These are phyloP conservation scores for Paecilomyces variotii DNA, from an alignment of 2,329 filamentous ascomycete species.

Conservation along the genomic window DNA sequence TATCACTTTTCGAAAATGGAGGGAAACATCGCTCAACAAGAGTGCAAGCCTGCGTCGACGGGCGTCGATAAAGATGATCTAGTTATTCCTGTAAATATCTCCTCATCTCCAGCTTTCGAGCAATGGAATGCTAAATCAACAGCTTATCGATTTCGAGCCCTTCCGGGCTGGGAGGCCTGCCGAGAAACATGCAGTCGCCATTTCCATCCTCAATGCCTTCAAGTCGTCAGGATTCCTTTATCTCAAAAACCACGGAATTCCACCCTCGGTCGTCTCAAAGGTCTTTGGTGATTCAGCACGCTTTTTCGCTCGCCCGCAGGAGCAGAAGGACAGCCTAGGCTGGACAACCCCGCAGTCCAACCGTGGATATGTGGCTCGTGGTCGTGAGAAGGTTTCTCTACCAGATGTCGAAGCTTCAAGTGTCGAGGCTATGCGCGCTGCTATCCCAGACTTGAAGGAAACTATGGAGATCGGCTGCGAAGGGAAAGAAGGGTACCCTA, in stretches of 20 bases:
- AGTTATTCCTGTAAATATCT: slow-evolving; percentile 30
- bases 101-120: background rate
- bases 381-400: slow-evolving; percentile 63
- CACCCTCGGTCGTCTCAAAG: slow-evolving; percentile 47
- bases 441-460: slow-evolving; percentile 48
- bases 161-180: slow-evolving; percentile 58
- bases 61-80: slow-evolving; percentile 38
- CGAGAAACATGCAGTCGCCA: slow-evolving; percentile 57
- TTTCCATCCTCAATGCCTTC: slow-evolving; percentile 70
- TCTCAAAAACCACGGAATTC: slow-evolving; percentile 69
- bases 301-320: slow-evolving; percentile 60
- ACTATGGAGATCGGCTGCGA: slow-evolving; percentile 55
- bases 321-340: slow-evolving; percentile 56
- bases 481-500: slow-evolving; percentile 56
- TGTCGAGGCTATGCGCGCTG: slow-evolving; percentile 51
- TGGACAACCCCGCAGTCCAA: slow-evolving; percentile 69
- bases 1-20: slow-evolving; percentile 5
- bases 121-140: background rate
- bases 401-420: slow-evolving; percentile 45
- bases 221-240: slow-evolving; percentile 85
- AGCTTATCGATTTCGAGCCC: slow-evolving; percentile 72
- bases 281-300: slow-evolving; percentile 60
- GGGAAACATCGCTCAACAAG: slow-evolving; percentile 11
- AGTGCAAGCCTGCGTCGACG: slow-evolving; percentile 16
- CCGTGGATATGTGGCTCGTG: slow-evolving; percentile 62